Percentiles rank a stretch among this genome's conserved stretches.
phyloP scores from a whole-genome alignment of 192 early-diverging fungal genomes.

The Coemansia sp. region DNA sequence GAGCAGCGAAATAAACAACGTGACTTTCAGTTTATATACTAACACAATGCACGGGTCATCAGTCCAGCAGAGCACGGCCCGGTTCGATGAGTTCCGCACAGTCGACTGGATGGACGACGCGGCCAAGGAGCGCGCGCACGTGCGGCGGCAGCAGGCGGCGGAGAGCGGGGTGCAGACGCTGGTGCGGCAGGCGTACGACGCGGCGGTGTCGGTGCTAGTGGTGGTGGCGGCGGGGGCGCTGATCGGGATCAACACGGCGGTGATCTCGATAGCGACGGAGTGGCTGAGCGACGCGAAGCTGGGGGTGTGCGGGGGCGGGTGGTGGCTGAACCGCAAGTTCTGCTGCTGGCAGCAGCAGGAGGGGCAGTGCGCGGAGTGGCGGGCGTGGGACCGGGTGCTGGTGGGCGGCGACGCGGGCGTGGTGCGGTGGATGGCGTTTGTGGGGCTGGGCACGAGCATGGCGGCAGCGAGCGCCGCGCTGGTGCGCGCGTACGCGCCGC shows the following conservation, averaged over 20 bases:
- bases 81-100: conserved; percentile 59
- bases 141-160: conserved; percentile 19
- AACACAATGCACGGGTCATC: too few species aligned
- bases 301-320: conserved; percentile 74
- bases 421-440: conserved; percentile 78
- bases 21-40: background rate
- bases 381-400: conserved; percentile 63
- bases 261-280: conserved; percentile 85
- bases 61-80: too few species aligned
- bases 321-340: conserved; percentile 90
- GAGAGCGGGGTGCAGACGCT: background rate
- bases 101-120: conserved; percentile 64
- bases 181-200: conserved; percentile 58
- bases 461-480: conserved; percentile 69
- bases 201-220: conserved; percentile 81
- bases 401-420: conserved; percentile 49
- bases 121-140: conserved; percentile 54
- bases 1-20: background rate
- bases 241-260: conserved; percentile 79
- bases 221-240: conserved; percentile 70
- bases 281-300: conserved; percentile 87
- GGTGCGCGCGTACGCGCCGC: conserved; percentile 73
- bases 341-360: conserved; percentile 78
- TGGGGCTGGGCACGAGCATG: conserved; percentile 67
- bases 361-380: conserved; percentile 62